These are phyloP conservation scores for Boletus tomentosulus DNA, from an alignment of 768 basidiomycete genomes.

Conservation along the genomic window DNA sequence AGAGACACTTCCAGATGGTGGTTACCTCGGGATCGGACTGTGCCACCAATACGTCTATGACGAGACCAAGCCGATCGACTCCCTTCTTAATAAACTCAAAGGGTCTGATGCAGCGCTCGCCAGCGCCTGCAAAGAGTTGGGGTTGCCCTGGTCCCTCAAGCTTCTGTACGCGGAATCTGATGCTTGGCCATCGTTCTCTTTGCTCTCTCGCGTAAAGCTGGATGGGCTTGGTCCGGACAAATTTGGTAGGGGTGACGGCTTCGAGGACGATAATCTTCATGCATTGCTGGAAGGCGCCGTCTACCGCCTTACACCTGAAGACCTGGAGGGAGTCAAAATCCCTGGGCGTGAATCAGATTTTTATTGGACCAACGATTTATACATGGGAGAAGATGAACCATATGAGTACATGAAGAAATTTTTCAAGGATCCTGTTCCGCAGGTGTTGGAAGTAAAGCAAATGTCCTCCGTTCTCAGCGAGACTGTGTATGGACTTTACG, in stretches of 20 bases:
- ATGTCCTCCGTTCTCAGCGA: neutral
- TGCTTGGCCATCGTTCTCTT: neutral
- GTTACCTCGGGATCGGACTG: slow-evolving; percentile 35
- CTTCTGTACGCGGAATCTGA: neutral
- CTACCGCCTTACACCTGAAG: neutral
- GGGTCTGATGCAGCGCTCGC: slow-evolving; percentile 1
- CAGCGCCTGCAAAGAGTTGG: slow-evolving; percentile 3
- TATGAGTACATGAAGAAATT: neutral
- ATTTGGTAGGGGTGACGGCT: too few species aligned
- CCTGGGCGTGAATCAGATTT: neutral
- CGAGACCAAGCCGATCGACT: neutral
- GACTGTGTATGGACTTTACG: neutral
- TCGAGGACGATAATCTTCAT: too few species aligned
- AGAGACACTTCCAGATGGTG: slow-evolving; percentile 17
- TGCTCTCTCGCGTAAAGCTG: neutral
- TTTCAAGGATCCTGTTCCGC: slow-evolving; percentile 1
- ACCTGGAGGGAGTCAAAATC: slow-evolving; percentile 1
- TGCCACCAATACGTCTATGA: slow-evolving; percentile 27
- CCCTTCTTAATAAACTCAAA: slow-evolving; percentile 1
- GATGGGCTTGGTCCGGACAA: too few species aligned
- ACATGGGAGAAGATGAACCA: too few species aligned
- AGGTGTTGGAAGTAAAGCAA: neutral
- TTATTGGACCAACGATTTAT: neutral
- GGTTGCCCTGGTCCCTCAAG: neutral
- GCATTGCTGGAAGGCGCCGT: fast-evolving